Conservation (phyloP, 306 rosid species). For the Corylus avellana region DNA sequence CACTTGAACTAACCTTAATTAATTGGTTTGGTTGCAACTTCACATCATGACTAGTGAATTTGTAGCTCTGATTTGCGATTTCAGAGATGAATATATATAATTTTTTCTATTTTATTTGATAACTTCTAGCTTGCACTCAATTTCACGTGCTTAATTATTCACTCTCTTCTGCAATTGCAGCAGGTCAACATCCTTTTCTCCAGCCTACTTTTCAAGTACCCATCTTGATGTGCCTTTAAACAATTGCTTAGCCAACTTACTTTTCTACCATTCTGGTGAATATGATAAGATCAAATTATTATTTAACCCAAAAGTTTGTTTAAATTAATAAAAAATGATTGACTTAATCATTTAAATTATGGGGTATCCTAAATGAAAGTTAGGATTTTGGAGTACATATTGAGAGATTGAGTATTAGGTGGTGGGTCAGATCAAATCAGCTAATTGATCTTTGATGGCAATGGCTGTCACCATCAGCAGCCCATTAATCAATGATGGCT, state of each 20-base stretch:
- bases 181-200: not conserved
- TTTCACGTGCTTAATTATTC: constrained; percentile 28
- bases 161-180: not conserved
- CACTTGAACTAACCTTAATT: constrained; percentile 27
- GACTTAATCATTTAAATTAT: no score
- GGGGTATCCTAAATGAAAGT: not conserved
- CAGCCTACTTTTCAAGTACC: not conserved
- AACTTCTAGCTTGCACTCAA: constrained; percentile 11
- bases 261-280: not conserved
- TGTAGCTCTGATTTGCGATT: constrained; percentile 31
- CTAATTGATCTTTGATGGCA: constrained; percentile 4
- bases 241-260: not conserved
- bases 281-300: not conserved
- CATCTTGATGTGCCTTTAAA: not conserved
- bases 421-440: constrained; percentile 14
- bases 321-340: no score
- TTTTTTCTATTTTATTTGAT: constrained; percentile 3
- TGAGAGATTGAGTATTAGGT: not conserved
- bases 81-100: not conserved
- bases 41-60: constrained; percentile 44
- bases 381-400: not conserved
- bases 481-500: not conserved
- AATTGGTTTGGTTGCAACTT: constrained; percentile 46
- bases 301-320: no score
- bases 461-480: constrained; percentile 7